phyloP scores from a whole-genome alignment of 2,329 filamentous ascomycete species.

The Scytalidium sp. region DNA sequence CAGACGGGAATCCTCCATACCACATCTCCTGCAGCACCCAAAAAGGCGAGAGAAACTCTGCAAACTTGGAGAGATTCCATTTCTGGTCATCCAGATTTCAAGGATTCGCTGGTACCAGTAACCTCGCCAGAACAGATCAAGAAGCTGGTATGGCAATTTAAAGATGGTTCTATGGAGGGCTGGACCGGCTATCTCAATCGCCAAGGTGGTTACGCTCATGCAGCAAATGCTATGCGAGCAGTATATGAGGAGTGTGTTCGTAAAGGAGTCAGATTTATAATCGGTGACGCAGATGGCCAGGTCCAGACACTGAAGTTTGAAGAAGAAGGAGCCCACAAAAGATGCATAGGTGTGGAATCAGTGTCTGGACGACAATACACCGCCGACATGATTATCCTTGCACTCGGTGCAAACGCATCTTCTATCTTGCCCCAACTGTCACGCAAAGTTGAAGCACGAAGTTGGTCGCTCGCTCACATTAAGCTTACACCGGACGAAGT shows the following conservation, averaged over 20 bases:
- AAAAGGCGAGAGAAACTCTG: conserved; percentile 38
- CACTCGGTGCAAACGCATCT: conserved; percentile 40
- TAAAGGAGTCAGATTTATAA: conserved; percentile 15
- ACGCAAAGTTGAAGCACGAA: conserved; percentile 39
- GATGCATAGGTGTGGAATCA: no score
- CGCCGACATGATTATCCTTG: conserved; percentile 37
- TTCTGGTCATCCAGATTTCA: conserved; percentile 31
- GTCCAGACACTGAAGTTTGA: conserved; percentile 33
- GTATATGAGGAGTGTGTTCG: conserved; percentile 36
- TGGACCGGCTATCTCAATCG: conserved; percentile 48
- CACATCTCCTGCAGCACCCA: conserved; percentile 36
- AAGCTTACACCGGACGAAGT: conserved; percentile 44
- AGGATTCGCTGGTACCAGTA: conserved; percentile 3
- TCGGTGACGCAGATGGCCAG: conserved; percentile 33
- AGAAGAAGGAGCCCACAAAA: conserved; percentile 31
- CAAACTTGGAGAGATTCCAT: conserved; percentile 31
- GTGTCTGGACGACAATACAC: conserved; percentile 28
- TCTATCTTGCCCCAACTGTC: conserved; percentile 41
- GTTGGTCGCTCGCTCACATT: conserved; percentile 50
- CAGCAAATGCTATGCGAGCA: conserved; percentile 37
- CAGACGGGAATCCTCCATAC: conserved; percentile 44
- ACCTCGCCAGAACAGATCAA: conserved; percentile 34
- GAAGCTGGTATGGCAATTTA: conserved; percentile 39
- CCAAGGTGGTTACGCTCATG: conserved; percentile 44
- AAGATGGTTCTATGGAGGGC: conserved; percentile 36